phyloP scores from a whole-genome alignment of 2,329 filamentous ascomycete genomes.

The Neopestalotiopsis rosae region DNA sequence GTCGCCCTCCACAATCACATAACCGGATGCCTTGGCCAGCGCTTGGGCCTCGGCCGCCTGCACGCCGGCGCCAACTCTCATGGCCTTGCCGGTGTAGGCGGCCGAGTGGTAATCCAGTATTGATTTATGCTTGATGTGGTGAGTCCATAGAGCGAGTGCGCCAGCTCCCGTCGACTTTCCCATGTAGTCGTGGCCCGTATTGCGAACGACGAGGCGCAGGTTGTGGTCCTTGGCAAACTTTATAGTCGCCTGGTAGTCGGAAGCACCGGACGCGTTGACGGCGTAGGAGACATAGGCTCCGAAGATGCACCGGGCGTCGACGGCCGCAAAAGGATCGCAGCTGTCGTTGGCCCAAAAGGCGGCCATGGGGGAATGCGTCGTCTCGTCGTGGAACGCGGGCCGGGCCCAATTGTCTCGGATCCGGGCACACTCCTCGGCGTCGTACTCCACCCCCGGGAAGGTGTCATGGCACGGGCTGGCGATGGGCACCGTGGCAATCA shows the following conservation, averaged over 20 bases:
- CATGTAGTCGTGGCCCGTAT: conserved; percentile 10
- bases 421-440: background rate
- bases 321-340: background rate
- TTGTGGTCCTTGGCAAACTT: background rate
- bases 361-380: background rate
- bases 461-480: background rate
- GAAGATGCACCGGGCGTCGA: background rate
- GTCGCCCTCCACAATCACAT: background rate
- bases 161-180: conserved; percentile 10
- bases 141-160: conserved; percentile 10
- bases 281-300: background rate
- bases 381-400: background rate
- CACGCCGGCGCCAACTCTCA: conserved; percentile 8
- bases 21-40: background rate
- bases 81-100: background rate
- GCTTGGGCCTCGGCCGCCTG: background rate
- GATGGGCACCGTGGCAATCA: background rate
- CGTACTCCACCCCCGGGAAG: background rate
- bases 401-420: background rate
- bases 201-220: background rate
- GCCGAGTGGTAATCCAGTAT: background rate
- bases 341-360: background rate
- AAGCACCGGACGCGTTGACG: background rate
- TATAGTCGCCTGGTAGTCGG: background rate
- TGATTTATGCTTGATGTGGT: background rate